These are phyloP conservation scores for Hordeum vulgare DNA, from an alignment of 176 grass and related monocot species.

Conservation along the genomic window DNA sequence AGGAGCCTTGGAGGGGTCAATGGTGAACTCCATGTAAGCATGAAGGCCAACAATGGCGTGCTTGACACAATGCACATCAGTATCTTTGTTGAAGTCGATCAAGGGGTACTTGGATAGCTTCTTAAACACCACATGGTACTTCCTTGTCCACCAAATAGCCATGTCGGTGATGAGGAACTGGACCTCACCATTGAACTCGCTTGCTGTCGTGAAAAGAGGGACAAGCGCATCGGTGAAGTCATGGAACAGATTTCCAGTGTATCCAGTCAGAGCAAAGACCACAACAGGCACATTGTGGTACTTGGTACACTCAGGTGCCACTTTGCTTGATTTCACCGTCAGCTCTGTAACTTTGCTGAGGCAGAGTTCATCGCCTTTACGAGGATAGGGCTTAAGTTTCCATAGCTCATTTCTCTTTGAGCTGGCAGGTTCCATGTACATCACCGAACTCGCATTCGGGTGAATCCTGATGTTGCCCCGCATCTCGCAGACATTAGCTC, in stretches of 20 bases:
- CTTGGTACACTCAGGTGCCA: slow-evolving; percentile 52
- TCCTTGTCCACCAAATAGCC: slow-evolving; percentile 70
- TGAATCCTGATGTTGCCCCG: slow-evolving; percentile 68
- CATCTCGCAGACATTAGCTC: slow-evolving; percentile 82
- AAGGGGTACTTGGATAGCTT: slow-evolving; percentile 70
- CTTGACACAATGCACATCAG: slow-evolving; percentile 69
- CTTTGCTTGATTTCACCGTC: slow-evolving; percentile 46
- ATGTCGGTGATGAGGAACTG: slow-evolving; percentile 71
- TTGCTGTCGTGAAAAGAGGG: slow-evolving; percentile 81
- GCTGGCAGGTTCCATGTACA: slow-evolving; percentile 56
- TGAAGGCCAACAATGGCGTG: slow-evolving; percentile 70
- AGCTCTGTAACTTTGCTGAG: slow-evolving; percentile 60
- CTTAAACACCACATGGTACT: slow-evolving; percentile 57
- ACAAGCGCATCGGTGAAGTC: slow-evolving; percentile 90
- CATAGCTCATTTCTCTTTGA: slow-evolving; percentile 44
- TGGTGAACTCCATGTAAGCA: slow-evolving; percentile 83
- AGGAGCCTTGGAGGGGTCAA: slow-evolving; percentile 64
- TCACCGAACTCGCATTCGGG: slow-evolving; percentile 44
- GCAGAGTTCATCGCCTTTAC: slow-evolving; percentile 71
- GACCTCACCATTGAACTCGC: slow-evolving; percentile 85
- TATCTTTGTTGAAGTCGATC: slow-evolving; percentile 57
- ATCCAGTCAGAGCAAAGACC: slow-evolving; percentile 76
- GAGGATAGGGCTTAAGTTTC: slow-evolving; percentile 80
- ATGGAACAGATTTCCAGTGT: slow-evolving; percentile 89
- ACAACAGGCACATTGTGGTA: slow-evolving; percentile 59